These are phyloP conservation scores for Zoysia pacifica DNA, from an alignment of 176 grass and related monocot species.

Conservation along the genomic window DNA sequence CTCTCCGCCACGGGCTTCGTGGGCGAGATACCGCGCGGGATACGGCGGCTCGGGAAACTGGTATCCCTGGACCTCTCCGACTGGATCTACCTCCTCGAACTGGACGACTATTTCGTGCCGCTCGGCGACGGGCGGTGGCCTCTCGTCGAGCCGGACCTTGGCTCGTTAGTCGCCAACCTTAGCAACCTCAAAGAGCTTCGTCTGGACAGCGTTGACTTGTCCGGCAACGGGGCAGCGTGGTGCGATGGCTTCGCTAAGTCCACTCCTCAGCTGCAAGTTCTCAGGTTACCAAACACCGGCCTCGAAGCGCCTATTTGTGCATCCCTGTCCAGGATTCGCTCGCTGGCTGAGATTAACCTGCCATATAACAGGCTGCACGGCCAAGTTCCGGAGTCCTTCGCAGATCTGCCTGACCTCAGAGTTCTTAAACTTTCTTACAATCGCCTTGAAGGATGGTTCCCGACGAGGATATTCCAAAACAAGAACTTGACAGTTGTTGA, in stretches of 20 bases:
- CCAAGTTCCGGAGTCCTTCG: slow-evolving; percentile 47
- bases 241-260: slow-evolving; percentile 35
- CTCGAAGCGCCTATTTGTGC: slow-evolving; percentile 36
- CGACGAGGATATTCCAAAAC: no score
- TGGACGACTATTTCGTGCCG: not conserved
- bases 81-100: no score
- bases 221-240: slow-evolving; percentile 32
- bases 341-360: no score
- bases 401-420: slow-evolving; percentile 34
- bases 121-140: not conserved
- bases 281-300: slow-evolving; percentile 14
- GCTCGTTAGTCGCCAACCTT: slow-evolving; percentile 44
- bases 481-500: slow-evolving; percentile 24
- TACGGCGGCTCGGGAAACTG: slow-evolving; percentile 37
- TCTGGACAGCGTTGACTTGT: slow-evolving; percentile 48
- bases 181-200: slow-evolving; percentile 43
- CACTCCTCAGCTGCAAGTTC: slow-evolving; percentile 34
- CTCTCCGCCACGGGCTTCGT: slow-evolving; percentile 47
- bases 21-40: slow-evolving; percentile 37
- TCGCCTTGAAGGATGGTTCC: no score
- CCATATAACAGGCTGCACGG: slow-evolving; percentile 31
- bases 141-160: slow-evolving; percentile 24
- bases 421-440: slow-evolving; percentile 14
- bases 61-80: slow-evolving; percentile 45
- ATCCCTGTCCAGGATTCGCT: not conserved